Evolutionary conservation across 169 alveolate species (phyloP).

Genomic region (Theileria orientalis): DNA sequence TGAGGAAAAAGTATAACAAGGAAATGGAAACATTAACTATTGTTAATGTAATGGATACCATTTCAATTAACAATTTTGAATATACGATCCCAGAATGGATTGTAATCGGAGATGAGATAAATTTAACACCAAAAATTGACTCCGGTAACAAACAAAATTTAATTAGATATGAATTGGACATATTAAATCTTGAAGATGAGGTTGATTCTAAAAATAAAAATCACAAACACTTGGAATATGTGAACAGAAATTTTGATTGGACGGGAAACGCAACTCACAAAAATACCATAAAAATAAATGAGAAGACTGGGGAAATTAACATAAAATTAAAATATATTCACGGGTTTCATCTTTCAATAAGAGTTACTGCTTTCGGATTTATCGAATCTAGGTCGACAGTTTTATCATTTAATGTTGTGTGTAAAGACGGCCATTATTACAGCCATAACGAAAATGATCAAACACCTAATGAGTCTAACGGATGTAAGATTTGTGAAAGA

Average conservation of each 20-base stretch:
- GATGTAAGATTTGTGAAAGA: constrained; percentile 70
- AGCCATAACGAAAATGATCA: constrained; percentile 44
- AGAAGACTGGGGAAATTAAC: constrained; percentile 9
- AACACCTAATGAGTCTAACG: constrained; percentile 38
- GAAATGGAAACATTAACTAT: constrained; percentile 16
- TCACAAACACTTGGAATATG: background rate
- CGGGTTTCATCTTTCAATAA: background rate
- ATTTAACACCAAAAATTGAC: background rate
- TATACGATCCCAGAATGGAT: constrained; percentile 57
- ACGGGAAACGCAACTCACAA: constrained; percentile 1
- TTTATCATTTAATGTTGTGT: constrained; percentile 21
- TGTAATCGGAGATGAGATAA: constrained; percentile 18
- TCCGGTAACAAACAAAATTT: constrained; percentile 12
- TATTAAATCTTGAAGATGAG: background rate
- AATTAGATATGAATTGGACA: constrained; percentile 39
- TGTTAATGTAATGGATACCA: constrained; percentile 45
- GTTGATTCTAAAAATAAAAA: background rate
- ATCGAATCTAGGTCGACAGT: constrained; percentile 31
- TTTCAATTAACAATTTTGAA: constrained; percentile 43
- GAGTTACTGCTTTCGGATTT: constrained; percentile 49
- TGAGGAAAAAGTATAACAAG: background rate
- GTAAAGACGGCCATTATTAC: constrained; percentile 47
- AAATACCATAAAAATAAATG: constrained; percentile 4
- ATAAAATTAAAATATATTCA: constrained; percentile 10
- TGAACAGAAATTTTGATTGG: constrained; percentile 16